Base-by-base conservation (phyloP, 371 early-diverging fungal genomes). In the Mortierella sp. region DNA sequence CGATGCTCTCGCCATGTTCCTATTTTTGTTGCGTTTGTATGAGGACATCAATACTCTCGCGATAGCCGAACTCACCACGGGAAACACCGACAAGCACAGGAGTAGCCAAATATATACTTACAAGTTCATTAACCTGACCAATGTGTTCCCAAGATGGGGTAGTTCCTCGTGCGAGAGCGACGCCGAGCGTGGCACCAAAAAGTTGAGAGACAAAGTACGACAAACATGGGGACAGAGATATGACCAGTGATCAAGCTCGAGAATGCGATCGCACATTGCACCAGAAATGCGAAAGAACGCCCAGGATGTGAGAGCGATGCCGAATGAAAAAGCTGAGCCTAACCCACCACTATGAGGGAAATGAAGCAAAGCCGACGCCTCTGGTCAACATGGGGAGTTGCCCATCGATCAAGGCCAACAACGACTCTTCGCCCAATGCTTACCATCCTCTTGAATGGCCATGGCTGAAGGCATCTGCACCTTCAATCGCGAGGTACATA, bases 111-210 rank as follows among this genome's bases (percentile, higher is more conserved):
- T 19, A 42, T 50, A 16, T 34, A 52, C 60, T 38, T 55, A 62
- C 70, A n/a, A 83, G 42, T 7, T 24, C n/a, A 58, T 84, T 83
- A 16, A 81, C 72, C 41, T 83, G 64, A 6, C 51, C 53, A n/a
- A 59, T 48, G 2, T 72, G 26, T 66, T 69, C 47, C 61, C 8
- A 31, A 48, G 60, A 54, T 57, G 80, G 45, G 79, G 81, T 71
- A 70, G 83, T 58, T 76, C 81, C 71, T 52, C 72, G 59, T 61
- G 80, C 67, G 50, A 82, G 69, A 24, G 78, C 80, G 8, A 84
- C 81, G n/a, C 86, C 90, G n/a, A 83, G 31, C 54, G 82, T 82
- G 45, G 81, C 84, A n/a, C 87, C 88, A 50, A 72, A 64, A 31
- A 86, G 47, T 59, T 88, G 82, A 19, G 84, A 82, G 34, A 85